Evolutionary conservation across 495 filamentous ascomycete species (phyloP), one percentile per base, ranked within the genome.

Genomic region (Penicillium robsamsonii): DNA sequence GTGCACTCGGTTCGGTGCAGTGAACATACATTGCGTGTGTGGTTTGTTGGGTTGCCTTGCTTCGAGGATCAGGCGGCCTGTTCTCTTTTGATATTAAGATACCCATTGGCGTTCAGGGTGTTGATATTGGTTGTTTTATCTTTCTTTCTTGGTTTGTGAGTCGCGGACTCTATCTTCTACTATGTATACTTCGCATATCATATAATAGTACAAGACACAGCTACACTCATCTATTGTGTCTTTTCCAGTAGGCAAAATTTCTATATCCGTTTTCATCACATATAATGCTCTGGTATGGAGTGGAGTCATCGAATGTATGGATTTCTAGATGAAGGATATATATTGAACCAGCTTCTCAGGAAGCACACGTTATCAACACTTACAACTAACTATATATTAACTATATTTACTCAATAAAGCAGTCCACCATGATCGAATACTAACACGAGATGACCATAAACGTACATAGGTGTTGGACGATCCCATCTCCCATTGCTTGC

Each of bases 81-180:
- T 53, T 53, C 31, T 41, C 33, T 57, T 50, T 25, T 51, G 50
- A 59, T 56, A 18, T 54, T 50, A 60, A 61, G 65, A 68, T 68
- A 68, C 65, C 65, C 65, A 68, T 63, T 55, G 57, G 65, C 62
- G 65, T 69, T 65, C 44, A 22, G 43, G 42, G 55, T 44, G 38
- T 63, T 47, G 46, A 25, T 46, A 15, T 33, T 31, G 25, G 17
- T 27, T 46, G 25, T 24, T 46, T 47, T 33, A 22, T 45, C 20
- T 59, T 30, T 54, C 11, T 33, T 41, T 12, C 5, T 48, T 13
- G 25, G 53, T 24, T 46, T 17, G 37, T 13, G n/a, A 17, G n/a
- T 13, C 17, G n/a, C 13, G 15, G 15, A 31, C 29, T 37, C 20
- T 13, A 5, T 17, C 15, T 41, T 27, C 12, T 41, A 22, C 25